A percentile compares a stretch with the other conserved stretches of the same genome.
These are phyloP conservation scores for Candida palmyrensis DNA, from an alignment of 805 yeast species.

Conservation along the genomic window DNA sequence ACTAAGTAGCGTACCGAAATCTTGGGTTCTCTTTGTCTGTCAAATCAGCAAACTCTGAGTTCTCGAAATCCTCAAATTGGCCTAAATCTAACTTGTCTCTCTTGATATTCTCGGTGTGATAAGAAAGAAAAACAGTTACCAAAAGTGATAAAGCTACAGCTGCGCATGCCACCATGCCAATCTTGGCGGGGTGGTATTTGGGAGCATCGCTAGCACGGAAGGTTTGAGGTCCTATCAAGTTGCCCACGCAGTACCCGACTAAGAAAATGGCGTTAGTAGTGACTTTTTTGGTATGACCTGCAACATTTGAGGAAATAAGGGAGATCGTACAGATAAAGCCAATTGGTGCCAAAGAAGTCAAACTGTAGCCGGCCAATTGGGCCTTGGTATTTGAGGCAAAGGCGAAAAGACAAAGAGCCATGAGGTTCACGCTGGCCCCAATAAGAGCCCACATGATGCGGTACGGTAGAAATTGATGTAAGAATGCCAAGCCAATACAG, in stretches of 20 bases:
- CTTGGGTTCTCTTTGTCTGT: conserved; percentile 39
- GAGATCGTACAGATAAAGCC: conserved; percentile 16
- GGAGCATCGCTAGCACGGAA: conserved; percentile 22
- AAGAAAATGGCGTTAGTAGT: conserved; percentile 21
- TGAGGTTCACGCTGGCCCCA: conserved; percentile 14
- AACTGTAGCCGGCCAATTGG: conserved; percentile 25
- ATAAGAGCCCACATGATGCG: conserved; percentile 25
- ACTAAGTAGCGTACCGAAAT: conserved; percentile 40
- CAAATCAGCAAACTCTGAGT: conserved; percentile 39
- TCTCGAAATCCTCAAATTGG: conserved; percentile 19
- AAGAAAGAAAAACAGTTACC: conserved; percentile 10
- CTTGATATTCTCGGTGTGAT: conserved; percentile 10
- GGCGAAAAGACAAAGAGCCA: conserved; percentile 26
- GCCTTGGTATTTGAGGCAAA: conserved; percentile 20
- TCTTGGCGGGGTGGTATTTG: conserved; percentile 18
- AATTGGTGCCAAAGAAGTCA: conserved; percentile 24
- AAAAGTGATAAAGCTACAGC: conserved; percentile 8
- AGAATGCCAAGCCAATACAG: conserved; percentile 13
- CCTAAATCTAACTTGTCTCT: conserved; percentile 11
- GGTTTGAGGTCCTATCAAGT: conserved; percentile 23
- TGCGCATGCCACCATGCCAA: conserved; percentile 14
- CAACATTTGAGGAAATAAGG: conserved; percentile 18
- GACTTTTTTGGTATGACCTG: conserved; percentile 24
- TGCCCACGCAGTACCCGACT: conserved; percentile 25
- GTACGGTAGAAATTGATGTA: conserved; percentile 6